A percentile compares a stretch with the other conserved stretches of the same genome.
Conservation (phyloP, 1,284 basidiomycete genomes). For the Marasmius tenuissimus region DNA sequence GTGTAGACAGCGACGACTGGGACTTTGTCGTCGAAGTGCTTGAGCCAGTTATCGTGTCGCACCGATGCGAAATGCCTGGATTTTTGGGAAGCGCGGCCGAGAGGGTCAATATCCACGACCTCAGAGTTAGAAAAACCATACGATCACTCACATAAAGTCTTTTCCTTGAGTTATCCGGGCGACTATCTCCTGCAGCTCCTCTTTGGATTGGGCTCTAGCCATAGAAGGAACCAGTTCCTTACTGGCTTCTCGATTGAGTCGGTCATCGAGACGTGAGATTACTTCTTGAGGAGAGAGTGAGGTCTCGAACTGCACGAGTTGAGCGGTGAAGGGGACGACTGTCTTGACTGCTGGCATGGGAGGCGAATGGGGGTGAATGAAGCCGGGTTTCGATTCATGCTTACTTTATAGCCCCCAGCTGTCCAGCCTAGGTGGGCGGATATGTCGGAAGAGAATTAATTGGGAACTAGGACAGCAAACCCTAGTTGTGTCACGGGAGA, state of each 20-base stretch:
- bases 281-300: neutral
- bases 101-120: neutral
- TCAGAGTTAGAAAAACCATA: neutral
- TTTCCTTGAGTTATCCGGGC: neutral
- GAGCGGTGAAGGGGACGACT: neutral
- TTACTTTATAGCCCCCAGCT: no score
- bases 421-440: no score
- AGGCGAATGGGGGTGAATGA: neutral
- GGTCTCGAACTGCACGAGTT: neutral
- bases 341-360: neutral
- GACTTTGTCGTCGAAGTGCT: conserved; percentile 28
- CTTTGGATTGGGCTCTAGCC: neutral
- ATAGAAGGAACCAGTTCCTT: neutral
- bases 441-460: no score
- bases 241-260: neutral
- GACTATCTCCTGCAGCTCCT: neutral
- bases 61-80: conserved; percentile 45
- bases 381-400: no score
- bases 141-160: neutral
- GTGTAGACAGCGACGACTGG: conserved; percentile 42
- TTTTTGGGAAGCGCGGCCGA: neutral
- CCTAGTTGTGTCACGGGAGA: no score
- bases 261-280: neutral
- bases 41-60: conserved; percentile 41
- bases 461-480: no score